phyloP scores from a whole-genome alignment of 768 basidiomycete genomes.

The Infundibulicybe gibba region DNA sequence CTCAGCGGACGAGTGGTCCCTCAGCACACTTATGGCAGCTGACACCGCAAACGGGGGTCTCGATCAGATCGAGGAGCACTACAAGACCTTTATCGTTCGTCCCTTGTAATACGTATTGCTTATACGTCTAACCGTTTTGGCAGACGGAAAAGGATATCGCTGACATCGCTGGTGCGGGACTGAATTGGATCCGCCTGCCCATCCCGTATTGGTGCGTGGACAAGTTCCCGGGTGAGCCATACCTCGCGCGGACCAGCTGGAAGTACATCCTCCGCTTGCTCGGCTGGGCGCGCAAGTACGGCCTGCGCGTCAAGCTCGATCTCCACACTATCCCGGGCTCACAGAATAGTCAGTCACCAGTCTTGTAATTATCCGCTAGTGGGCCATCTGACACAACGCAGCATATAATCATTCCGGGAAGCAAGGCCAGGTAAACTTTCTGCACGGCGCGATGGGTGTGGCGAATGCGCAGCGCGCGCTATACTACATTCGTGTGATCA shows the following conservation, averaged over 20 bases:
- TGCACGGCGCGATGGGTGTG: conserved; percentile 78
- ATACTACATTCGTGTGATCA: conserved; percentile 71
- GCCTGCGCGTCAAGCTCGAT: conserved; percentile 76
- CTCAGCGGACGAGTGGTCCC: conserved; percentile 74
- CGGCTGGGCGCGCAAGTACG: conserved; percentile 83
- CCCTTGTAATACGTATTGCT: conserved; percentile 18
- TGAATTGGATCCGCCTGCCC: conserved; percentile 84
- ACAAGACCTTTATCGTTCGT: conserved; percentile 74
- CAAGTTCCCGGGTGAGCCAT: conserved; percentile 67
- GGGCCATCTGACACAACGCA: conserved; percentile 14
- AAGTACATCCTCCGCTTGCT: conserved; percentile 71
- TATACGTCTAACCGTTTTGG: neutral
- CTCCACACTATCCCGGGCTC: conserved; percentile 82
- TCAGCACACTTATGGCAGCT: conserved; percentile 59
- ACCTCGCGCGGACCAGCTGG: conserved; percentile 73
- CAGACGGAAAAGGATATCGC: conserved; percentile 92
- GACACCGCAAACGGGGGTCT: conserved; percentile 48
- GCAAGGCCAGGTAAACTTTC: conserved; percentile 58
- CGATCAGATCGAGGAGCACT: conserved; percentile 70
- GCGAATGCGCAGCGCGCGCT: conserved; percentile 82
- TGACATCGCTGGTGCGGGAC: conserved; percentile 82
- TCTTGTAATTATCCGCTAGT: neutral
- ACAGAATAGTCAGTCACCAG: conserved; percentile 49
- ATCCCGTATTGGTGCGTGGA: conserved; percentile 88
- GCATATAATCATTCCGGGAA: conserved; percentile 61